Evolutionary conservation across 2,329 filamentous ascomycete genomes (phyloP).

Genomic region (Fusarium newnesense): DNA sequence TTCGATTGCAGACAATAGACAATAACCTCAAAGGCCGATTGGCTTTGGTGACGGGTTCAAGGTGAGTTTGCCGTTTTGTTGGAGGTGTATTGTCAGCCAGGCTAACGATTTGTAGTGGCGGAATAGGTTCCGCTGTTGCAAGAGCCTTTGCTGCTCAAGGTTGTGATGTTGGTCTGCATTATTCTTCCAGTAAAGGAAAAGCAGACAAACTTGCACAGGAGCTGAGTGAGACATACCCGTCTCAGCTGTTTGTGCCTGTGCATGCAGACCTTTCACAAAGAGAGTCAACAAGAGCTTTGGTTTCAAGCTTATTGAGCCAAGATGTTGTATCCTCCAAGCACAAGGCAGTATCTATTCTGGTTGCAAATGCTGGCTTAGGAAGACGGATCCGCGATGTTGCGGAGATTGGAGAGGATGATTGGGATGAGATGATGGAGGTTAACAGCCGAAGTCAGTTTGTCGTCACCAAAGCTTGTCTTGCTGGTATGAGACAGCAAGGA

Average conservation of each 20-base stretch:
- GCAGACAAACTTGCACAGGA: slow-evolving; percentile 45
- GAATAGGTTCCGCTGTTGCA: slow-evolving; percentile 49
- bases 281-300: slow-evolving; percentile 16
- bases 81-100: background rate
- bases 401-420: slow-evolving; percentile 50
- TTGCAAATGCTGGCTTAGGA: slow-evolving; percentile 49
- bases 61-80: background rate
- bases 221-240: background rate
- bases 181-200: slow-evolving; percentile 48
- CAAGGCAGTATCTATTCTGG: slow-evolving; percentile 45
- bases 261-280: slow-evolving; percentile 21
- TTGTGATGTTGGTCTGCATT: slow-evolving; percentile 50
- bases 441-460: slow-evolving; percentile 50
- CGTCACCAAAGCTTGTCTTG: slow-evolving; percentile 46
- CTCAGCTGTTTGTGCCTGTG: slow-evolving; percentile 5
- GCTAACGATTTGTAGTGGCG: slow-evolving; percentile 43
- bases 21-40: slow-evolving; percentile 30
- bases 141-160: slow-evolving; percentile 48
- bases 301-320: background rate
- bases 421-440: slow-evolving; percentile 51
- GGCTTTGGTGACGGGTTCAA: slow-evolving; percentile 35
- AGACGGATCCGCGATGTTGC: slow-evolving; percentile 48
- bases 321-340: slow-evolving; percentile 24
- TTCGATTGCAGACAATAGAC: slow-evolving; percentile 22
- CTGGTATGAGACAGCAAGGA: slow-evolving; percentile 45